Evolutionary conservation across 306 rosid species (phyloP), one percentile per base, ranked within the genome.

Genomic region (Bauhinia variegata): DNA sequence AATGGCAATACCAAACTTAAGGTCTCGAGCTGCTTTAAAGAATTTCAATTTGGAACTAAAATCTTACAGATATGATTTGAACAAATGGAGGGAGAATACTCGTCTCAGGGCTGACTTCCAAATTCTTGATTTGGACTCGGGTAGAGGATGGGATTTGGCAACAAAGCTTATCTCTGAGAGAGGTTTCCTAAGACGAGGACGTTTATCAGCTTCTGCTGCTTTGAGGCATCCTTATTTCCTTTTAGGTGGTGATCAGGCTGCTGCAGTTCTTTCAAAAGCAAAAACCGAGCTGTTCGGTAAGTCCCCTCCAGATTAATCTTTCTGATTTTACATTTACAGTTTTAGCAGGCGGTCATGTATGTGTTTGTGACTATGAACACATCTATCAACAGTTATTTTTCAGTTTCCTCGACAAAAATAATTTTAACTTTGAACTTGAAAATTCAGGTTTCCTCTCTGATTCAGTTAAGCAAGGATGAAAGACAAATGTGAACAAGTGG

Each of bases 141-240:
- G 97, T 73, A 74, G 92, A 79, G 97, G 97, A 19, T 91, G 96
- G 97, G 95, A 91, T 82, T 70, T 88, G 9, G 97, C 85, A 15
- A 74, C 95, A 30, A 91, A 87, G 77, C 96, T 91, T 42, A 72
- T 89, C 60, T 81, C 90, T 12, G 85, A 88, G 81, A 86, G 97
- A 83, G 87, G 96, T 43, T 73, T 68, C 36, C 75, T 83, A 9
- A 79, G 88, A 81, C 80, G 89, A 71, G 95, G 91, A 19, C 91
- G 96, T 11, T 76, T 88, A 72, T 87, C 97, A 12, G 96, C 96
- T 11, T 78, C 89, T 2, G 88, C 96, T 47, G 91, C 97, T 47
- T 58, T 91, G 70, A 85, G 96, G 75, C 97, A 91, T 79, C 96
- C 97, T 49, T 88, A 88, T 78, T 91, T 88, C 83, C 84, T 91